Evolutionary conservation across 768 basidiomycete species (phyloP).

Genomic region (Psilocybe subaeruginosa): DNA sequence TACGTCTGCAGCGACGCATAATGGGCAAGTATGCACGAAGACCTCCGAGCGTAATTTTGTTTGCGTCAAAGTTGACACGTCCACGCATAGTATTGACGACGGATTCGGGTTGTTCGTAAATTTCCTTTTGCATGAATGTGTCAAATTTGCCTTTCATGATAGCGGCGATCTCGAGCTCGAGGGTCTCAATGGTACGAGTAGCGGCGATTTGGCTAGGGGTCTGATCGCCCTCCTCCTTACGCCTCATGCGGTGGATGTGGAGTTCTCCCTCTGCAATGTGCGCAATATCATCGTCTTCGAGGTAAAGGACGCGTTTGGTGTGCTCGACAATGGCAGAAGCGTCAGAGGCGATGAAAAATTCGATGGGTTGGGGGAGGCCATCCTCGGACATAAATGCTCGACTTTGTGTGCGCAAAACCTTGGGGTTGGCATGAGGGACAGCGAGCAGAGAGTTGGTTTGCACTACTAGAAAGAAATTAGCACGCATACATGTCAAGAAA

Average conservation of each 20-base stretch:
- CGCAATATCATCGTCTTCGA: conserved; percentile 98
- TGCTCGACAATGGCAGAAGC: conserved; percentile 97
- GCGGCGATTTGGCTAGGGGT: conserved; percentile 63
- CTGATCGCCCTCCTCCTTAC: conserved; percentile 73
- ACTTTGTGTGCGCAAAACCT: conserved; percentile 91
- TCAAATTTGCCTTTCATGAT: conserved; percentile 99
- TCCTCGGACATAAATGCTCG: conserved; percentile 99
- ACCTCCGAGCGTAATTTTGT: conserved; percentile 92
- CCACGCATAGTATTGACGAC: conserved; percentile 99
- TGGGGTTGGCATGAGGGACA: conserved; percentile 66
- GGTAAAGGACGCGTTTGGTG: conserved; percentile 97
- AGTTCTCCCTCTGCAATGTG: conserved; percentile 97
- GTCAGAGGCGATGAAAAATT: conserved; percentile 99
- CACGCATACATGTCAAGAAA: conserved; percentile 13
- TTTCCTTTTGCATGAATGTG: conserved; percentile 99
- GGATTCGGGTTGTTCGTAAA: conserved; percentile 98
- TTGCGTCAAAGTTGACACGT: conserved; percentile 96
- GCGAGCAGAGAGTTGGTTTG: conserved; percentile 63
- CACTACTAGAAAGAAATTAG: conserved; percentile 29
- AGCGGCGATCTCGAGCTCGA: conserved; percentile 98
- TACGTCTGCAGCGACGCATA: conserved; percentile 91
- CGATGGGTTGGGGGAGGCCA: conserved; percentile 97
- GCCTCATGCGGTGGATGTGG: conserved; percentile 97
- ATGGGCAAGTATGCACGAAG: conserved; percentile 94
- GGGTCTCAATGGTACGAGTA: conserved; percentile 95